Percentiles rank a stretch among this genome's conserved stretches.
Evolutionary conservation across 257 asterid species (phyloP).

Genomic region (Rhazya stricta): DNA sequence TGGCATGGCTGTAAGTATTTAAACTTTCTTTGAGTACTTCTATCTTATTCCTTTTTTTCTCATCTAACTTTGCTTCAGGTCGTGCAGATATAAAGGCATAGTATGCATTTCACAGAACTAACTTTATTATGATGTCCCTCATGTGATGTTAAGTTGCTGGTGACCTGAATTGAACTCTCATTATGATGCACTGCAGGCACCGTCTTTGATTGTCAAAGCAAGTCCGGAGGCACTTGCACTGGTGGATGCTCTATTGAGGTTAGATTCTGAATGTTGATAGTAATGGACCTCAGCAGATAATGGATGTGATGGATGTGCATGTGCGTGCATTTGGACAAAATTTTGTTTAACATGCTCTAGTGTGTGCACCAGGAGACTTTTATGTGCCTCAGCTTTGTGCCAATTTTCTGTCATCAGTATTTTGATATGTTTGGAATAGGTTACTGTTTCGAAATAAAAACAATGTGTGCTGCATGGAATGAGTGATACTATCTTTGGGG

Average conservation of each 20-base stretch:
- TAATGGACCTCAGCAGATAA: constrained; percentile 9
- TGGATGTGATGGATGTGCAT: not conserved
- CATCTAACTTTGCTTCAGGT: not conserved
- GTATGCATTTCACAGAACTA: not conserved
- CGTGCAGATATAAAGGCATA: not conserved
- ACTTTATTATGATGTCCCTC: not conserved
- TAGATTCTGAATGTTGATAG: constrained; percentile 22
- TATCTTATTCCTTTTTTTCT: constrained; percentile 4
- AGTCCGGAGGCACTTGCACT: constrained; percentile 65
- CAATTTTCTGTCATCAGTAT: not conserved
- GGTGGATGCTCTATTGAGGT: constrained; percentile 77
- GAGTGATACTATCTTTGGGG: not conserved
- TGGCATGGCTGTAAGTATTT: constrained; percentile 80
- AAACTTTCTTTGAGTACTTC: constrained; percentile 6
- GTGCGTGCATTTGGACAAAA: too few species aligned
- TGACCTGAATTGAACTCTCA: constrained; percentile 6
- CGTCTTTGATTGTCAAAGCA: constrained; percentile 63
- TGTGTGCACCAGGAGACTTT: not conserved
- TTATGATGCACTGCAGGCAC: constrained; percentile 52
- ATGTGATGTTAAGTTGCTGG: not conserved
- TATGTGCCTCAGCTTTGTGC: not conserved
- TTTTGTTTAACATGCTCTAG: not conserved
- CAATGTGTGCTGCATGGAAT: not conserved
- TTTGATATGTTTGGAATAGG: not conserved
- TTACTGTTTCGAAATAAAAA: not conserved